phyloP scores from a whole-genome alignment of 2,329 filamentous ascomycete genomes.

The Botrytis hyacinthi region DNA sequence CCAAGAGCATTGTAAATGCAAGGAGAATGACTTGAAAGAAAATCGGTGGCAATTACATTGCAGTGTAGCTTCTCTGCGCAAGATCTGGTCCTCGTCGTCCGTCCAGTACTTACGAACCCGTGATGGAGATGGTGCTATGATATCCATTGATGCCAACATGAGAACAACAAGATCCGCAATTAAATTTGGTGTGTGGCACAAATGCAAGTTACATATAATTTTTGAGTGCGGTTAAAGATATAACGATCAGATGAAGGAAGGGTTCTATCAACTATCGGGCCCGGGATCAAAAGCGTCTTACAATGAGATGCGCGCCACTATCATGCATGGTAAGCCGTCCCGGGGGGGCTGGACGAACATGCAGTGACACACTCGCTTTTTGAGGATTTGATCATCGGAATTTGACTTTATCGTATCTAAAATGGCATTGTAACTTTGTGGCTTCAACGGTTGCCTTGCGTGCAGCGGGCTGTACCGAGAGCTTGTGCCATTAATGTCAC shows the following conservation, averaged over 20 bases:
- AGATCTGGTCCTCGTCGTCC: constrained; percentile 13
- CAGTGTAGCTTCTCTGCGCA: constrained; percentile 16
- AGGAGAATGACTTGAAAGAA: neutral
- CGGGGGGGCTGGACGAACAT: constrained; percentile 10
- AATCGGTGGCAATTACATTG: constrained; percentile 13
- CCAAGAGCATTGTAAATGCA: neutral
- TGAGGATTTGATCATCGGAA: constrained; percentile 3
- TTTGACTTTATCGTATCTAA: constrained; percentile 4
- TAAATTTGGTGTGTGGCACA: constrained; percentile 18
- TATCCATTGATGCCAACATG: constrained; percentile 15
- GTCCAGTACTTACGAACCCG: constrained; percentile 18
- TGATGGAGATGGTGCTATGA: constrained; percentile 11
- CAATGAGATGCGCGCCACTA: neutral
- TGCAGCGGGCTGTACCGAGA: constrained; percentile 14
- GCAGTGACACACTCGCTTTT: constrained; percentile 5
- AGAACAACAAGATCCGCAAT: constrained; percentile 13
- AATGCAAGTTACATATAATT: constrained; percentile 15
- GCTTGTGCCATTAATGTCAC: constrained; percentile 6
- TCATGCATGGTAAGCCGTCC: constrained; percentile 6
- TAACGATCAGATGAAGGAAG: constrained; percentile 17
- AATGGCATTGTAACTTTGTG: constrained; percentile 5
- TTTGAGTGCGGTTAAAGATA: constrained; percentile 13
- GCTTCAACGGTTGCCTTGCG: constrained; percentile 16
- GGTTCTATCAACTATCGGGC: constrained; percentile 12
- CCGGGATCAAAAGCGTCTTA: constrained; percentile 14